Evolutionary conservation across 441 rosid genomes (phyloP).

Genomic region (Dalechampia spathulata): DNA sequence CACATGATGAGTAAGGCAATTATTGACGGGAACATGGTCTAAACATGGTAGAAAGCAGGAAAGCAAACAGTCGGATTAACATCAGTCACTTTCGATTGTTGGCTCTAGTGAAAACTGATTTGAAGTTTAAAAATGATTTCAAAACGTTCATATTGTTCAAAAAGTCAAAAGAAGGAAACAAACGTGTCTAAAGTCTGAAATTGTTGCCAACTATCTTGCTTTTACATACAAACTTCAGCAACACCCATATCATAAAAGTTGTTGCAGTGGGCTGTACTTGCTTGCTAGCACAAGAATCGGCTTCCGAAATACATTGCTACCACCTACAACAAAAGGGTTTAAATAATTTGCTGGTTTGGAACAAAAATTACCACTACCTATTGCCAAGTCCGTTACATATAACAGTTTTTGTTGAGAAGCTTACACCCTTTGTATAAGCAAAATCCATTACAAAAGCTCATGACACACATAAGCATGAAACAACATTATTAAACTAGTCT

Average conservation of each 20-base stretch:
- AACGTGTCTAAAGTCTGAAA: slow-evolving; percentile 3
- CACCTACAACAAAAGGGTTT: background rate
- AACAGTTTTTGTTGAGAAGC: background rate
- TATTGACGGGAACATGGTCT: background rate
- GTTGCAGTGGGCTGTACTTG: background rate
- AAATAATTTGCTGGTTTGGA: background rate
- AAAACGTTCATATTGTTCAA: background rate
- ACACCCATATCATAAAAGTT: too few species aligned
- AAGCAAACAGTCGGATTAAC: background rate
- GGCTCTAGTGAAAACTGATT: too few species aligned
- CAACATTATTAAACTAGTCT: slow-evolving; percentile 15
- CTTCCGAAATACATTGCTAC: background rate
- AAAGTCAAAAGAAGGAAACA: background rate
- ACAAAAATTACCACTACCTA: slow-evolving; percentile 8
- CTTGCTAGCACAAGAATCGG: background rate
- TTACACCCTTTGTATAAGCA: slow-evolving; percentile 18
- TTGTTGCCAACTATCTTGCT: background rate
- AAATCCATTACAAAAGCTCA: slow-evolving; percentile 12
- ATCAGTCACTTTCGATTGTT: slow-evolving; percentile 1
- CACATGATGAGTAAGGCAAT: background rate
- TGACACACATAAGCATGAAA: background rate
- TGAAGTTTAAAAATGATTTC: background rate
- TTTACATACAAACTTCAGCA: background rate
- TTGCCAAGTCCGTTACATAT: background rate
- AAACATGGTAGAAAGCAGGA: background rate